Conservation (phyloP, 208 protist genomes). For the Leishmania lainsoni region DNA sequence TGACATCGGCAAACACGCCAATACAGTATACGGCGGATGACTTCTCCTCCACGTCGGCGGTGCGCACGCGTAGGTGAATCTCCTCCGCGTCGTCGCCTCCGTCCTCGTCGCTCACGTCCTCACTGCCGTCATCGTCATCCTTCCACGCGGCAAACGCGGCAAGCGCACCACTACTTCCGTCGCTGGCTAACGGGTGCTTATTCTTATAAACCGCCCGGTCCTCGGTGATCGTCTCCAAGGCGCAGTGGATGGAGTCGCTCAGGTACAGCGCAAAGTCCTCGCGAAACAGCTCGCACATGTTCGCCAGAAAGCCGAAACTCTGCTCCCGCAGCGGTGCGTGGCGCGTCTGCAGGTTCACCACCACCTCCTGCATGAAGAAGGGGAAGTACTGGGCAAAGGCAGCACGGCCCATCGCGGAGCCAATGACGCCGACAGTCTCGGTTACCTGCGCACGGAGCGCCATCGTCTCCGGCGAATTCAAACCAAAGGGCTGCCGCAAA, state of each 20-base stretch:
- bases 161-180: slow-evolving; percentile 11
- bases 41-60: slow-evolving; percentile 87
- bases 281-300: slow-evolving; percentile 77
- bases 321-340: slow-evolving; percentile 74
- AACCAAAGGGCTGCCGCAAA: slow-evolving; percentile 61
- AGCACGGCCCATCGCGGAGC: slow-evolving; percentile 69
- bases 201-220: slow-evolving; percentile 65
- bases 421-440: slow-evolving; percentile 82
- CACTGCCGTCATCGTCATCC: slow-evolving; percentile 23
- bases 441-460: slow-evolving; percentile 79
- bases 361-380: slow-evolving; percentile 72
- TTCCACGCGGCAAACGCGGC: slow-evolving; percentile 28
- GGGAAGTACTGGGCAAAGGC: slow-evolving; percentile 68
- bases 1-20: slow-evolving; percentile 78
- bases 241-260: slow-evolving; percentile 60
- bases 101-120: slow-evolving; percentile 38
- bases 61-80: slow-evolving; percentile 71
- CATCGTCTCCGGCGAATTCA: slow-evolving; percentile 52
- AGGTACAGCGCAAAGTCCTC: slow-evolving; percentile 70
- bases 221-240: slow-evolving; percentile 67
- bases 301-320: slow-evolving; percentile 84
- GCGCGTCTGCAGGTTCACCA: slow-evolving; percentile 56
- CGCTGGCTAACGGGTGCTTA: slow-evolving; percentile 64
- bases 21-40: slow-evolving; percentile 77
- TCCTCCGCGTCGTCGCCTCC: slow-evolving; percentile 64